These are phyloP conservation scores for Tricholoma terreum DNA, from an alignment of 768 basidiomycete species.

Conservation along the genomic window DNA sequence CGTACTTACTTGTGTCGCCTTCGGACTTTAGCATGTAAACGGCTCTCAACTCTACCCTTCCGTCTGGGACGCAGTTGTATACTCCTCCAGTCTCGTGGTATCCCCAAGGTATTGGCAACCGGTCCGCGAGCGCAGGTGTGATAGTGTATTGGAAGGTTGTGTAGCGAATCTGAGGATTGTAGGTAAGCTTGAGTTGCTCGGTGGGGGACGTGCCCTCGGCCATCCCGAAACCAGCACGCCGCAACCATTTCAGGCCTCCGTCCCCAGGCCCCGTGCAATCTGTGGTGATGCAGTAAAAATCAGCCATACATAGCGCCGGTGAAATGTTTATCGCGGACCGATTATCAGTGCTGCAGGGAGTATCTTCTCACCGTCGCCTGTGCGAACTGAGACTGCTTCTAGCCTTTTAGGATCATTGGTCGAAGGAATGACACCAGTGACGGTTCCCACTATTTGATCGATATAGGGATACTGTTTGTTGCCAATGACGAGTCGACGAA, in stretches of 20 bases:
- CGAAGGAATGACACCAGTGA: slow-evolving; percentile 20
- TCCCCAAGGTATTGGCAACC: neutral
- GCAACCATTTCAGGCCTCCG: slow-evolving; percentile 26
- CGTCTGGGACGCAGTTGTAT: neutral
- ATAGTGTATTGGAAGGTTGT: neutral
- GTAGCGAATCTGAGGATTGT: neutral
- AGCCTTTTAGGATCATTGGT: slow-evolving; percentile 11
- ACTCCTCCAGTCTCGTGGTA: neutral
- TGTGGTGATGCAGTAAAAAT: neutral
- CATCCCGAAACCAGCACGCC: slow-evolving; percentile 17
- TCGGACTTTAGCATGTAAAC: neutral
- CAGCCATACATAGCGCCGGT: neutral
- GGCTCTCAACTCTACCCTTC: neutral
- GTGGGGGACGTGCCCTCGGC: neutral
- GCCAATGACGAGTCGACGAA: slow-evolving; percentile 24
- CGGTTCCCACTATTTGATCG: slow-evolving; percentile 21
- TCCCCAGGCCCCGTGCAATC: slow-evolving; percentile 30
- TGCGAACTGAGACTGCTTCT: slow-evolving; percentile 10
- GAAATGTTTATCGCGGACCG: neutral
- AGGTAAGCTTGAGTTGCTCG: neutral
- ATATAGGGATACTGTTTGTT: slow-evolving; percentile 19
- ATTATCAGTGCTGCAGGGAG: neutral
- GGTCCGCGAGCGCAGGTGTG: neutral
- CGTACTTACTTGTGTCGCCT: neutral
- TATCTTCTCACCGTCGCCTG: neutral